Evolutionary conservation across 345 rosid genomes (phyloP).

Genomic region (Psidium guajava): DNA sequence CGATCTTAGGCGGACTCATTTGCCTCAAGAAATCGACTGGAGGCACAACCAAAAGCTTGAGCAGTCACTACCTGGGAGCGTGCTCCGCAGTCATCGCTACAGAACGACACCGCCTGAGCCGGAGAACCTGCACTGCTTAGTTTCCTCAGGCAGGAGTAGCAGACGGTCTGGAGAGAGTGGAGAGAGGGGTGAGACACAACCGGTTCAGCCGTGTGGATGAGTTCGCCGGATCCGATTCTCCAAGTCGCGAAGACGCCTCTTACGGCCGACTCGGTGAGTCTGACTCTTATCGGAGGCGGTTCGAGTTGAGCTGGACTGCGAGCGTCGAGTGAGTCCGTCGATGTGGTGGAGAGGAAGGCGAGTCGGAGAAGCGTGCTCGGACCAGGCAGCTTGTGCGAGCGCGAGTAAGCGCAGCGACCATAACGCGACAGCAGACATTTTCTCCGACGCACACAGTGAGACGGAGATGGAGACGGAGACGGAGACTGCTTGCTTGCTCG

Average conservation of each 20-base stretch:
- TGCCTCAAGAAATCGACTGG: not conserved
- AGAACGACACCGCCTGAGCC: slow-evolving; percentile 35
- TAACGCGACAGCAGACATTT: not conserved
- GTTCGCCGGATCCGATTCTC: slow-evolving; percentile 56
- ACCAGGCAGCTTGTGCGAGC: not conserved
- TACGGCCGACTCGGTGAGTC: slow-evolving; percentile 64
- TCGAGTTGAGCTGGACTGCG: not conserved
- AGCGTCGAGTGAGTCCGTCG: not conserved
- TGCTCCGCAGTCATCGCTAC: slow-evolving; percentile 38
- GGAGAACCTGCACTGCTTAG: slow-evolving; percentile 11
- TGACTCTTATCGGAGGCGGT: slow-evolving; percentile 66
- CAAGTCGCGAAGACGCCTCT: slow-evolving; percentile 82
- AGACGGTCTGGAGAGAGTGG: slow-evolving; percentile 24
- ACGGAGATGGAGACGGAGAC: not conserved
- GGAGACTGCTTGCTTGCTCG: not conserved
- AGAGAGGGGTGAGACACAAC: slow-evolving; percentile 47
- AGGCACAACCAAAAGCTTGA: not conserved
- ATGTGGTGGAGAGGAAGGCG: not conserved
- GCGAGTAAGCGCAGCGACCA: not conserved
- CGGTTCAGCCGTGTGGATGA: slow-evolving; percentile 78
- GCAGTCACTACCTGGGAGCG: slow-evolving; percentile 33
- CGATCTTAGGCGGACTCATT: not conserved
- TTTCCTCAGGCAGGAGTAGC: slow-evolving; percentile 61
- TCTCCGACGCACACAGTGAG: not conserved
- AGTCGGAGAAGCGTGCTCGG: not conserved